Base-by-base conservation (phyloP, 202 grass and related monocot genomes). In the Setaria italica region DNA sequence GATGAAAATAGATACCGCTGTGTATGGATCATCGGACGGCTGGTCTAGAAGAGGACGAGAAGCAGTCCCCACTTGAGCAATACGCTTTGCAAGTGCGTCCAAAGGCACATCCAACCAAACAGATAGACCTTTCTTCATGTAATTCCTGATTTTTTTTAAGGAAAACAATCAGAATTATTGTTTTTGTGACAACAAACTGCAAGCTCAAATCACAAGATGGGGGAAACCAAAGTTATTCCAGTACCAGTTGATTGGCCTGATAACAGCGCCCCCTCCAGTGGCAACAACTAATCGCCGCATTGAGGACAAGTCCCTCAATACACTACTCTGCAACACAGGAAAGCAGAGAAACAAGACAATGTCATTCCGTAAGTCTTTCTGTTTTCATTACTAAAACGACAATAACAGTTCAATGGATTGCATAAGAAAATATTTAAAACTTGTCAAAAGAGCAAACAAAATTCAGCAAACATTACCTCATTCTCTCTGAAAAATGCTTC, bases 61-160 rank as follows among this genome's bases (percentile, higher is more conserved):
- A 37, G 91, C 93, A 19, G 93, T 95, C 20, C 95, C 95, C 41
- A 98, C 93, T 90, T 84, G 89, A 66, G 93, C 84, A 80, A 98
- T 95, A 62, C 93, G 84, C 81, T 77, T 92, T 41, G 95, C 95
- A 82, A 95, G 93, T 82, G 91, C 91, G 5, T 98, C 95, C 76
- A 98, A 80, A 70, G 95, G 95, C 45, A 98, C 95, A 92, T 98
- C 95, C 66, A 95, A 92, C 95, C 95, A 98, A 53, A 98, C 84
- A 53, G 95, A 91, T 53, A 92, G 64, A 15, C 95, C 93, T 12
- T 94, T 91, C 77, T 98, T 98, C 95, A 98, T 95, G 63, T 95
- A 87, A 65, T 92, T 94, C 95, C 95, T 95, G 79, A 77, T 66
- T 85, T 2, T 19, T 46, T 51, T 33, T 62, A 16, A 33, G 9